Conservation (phyloP, 2,329 filamentous ascomycete species). For the Colletotrichum salicis region DNA sequence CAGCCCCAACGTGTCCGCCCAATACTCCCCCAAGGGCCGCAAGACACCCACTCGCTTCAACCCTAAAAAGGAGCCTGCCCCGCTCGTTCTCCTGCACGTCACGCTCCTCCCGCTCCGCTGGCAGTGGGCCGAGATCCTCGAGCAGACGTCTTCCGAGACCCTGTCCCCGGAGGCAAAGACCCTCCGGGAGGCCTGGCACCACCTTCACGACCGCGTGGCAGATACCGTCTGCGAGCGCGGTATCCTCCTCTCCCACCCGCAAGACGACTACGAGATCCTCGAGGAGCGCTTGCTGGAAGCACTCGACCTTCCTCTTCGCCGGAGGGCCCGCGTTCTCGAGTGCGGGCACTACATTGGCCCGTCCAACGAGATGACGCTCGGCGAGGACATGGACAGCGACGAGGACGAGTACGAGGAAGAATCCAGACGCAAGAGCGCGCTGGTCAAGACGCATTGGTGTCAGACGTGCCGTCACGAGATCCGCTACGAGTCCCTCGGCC, state of each 20-base stretch:
- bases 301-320: slow-evolving; percentile 69
- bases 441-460: slow-evolving; percentile 64
- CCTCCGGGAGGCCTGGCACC: slow-evolving; percentile 71
- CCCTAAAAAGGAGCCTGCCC: slow-evolving; percentile 63
- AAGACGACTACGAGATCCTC: slow-evolving; percentile 78
- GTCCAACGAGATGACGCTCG: slow-evolving; percentile 58
- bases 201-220: slow-evolving; percentile 75
- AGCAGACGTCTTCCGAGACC: slow-evolving; percentile 49
- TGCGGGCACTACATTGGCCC: slow-evolving; percentile 81
- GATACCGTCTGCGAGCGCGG: slow-evolving; percentile 80
- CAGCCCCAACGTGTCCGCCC: slow-evolving; percentile 62
- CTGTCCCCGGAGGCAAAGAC: slow-evolving; percentile 59
- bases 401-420: slow-evolving; percentile 54
- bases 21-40: slow-evolving; percentile 65
- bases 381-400: slow-evolving; percentile 57
- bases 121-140: slow-evolving; percentile 69
- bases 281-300: slow-evolving; percentile 65
- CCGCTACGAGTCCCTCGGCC: slow-evolving; percentile 62
- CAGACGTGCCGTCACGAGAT: slow-evolving; percentile 66
- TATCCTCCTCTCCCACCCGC: slow-evolving; percentile 80
- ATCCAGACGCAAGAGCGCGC: slow-evolving; percentile 5
- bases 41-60: slow-evolving; percentile 68
- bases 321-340: slow-evolving; percentile 75
- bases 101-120: slow-evolving; percentile 78
- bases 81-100: slow-evolving; percentile 81